Conservation (phyloP, 176 grass and related monocot species). For the Phyllostachys edulis region DNA sequence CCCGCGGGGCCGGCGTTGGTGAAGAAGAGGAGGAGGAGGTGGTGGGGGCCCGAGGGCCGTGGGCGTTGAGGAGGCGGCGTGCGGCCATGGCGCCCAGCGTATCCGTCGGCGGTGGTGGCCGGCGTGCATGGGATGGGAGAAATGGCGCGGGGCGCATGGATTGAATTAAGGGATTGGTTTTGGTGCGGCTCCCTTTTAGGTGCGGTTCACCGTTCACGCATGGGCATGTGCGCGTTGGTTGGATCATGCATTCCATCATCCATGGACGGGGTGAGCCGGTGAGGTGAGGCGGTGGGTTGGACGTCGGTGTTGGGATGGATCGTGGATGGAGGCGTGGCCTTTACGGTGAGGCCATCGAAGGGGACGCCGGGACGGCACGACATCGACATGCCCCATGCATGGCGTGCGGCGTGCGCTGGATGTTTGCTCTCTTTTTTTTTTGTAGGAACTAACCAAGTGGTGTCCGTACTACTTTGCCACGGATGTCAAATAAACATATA, state of each 20-base stretch:
- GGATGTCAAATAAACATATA: no score
- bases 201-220: background rate
- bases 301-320: conserved; percentile 31
- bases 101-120: conserved; percentile 16
- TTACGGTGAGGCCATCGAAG: conserved; percentile 38
- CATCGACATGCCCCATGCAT: conserved; percentile 28
- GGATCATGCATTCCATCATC: no score
- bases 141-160: no score
- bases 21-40: background rate
- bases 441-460: no score
- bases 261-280: no score
- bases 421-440: no score
- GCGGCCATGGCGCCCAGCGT: conserved; percentile 22
- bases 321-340: conserved; percentile 35
- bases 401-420: no score
- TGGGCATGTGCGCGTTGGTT: no score
- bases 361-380: conserved; percentile 47
- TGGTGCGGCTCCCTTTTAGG: conserved; percentile 19
- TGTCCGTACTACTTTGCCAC: no score
- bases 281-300: background rate
- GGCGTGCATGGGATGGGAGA: conserved; percentile 5
- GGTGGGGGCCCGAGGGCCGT: background rate
- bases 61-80: conserved; percentile 17
- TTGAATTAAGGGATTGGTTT: background rate
- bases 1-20: background rate